phyloP scores from a whole-genome alignment of 176 grass and related monocot species.

The Juncus inflexus region DNA sequence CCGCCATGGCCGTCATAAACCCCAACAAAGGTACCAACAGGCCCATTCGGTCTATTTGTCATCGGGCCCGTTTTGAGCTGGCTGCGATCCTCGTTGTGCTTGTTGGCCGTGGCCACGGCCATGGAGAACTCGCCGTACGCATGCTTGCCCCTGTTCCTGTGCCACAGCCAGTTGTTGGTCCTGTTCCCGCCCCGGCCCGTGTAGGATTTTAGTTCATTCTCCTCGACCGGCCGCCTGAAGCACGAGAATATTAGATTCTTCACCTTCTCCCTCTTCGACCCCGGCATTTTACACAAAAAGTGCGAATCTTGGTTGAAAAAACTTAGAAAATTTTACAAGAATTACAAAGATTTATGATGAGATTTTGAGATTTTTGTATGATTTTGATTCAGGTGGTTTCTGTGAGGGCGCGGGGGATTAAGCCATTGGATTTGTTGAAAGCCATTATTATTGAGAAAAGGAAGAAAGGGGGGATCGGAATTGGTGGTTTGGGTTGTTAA shows the following conservation, averaged over 20 bases:
- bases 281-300: too few relatives aligned
- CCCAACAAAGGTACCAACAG: slow-evolving; percentile 29
- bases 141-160: slow-evolving; percentile 31
- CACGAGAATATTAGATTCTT: background rate
- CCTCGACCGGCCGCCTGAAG: background rate
- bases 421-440: too few relatives aligned
- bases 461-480: too few relatives aligned
- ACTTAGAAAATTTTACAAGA: too few relatives aligned
- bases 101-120: slow-evolving; percentile 36
- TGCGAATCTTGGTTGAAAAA: too few relatives aligned
- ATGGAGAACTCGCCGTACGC: slow-evolving; percentile 38
- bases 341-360: too few relatives aligned
- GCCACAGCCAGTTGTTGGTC: slow-evolving; percentile 20
- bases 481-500: too few relatives aligned
- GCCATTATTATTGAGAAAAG: too few relatives aligned
- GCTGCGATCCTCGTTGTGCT: slow-evolving; percentile 34
- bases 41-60: background rate
- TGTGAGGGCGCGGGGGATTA: too few relatives aligned
- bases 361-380: too few relatives aligned
- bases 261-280: too few relatives aligned
- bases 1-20: slow-evolving; percentile 53
- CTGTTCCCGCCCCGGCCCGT: background rate
- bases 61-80: slow-evolving; percentile 30
- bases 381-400: too few relatives aligned
- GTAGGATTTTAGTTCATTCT: background rate